phyloP scores from a whole-genome alignment of 257 asterid species.

The Solanum sparsipilum region DNA sequence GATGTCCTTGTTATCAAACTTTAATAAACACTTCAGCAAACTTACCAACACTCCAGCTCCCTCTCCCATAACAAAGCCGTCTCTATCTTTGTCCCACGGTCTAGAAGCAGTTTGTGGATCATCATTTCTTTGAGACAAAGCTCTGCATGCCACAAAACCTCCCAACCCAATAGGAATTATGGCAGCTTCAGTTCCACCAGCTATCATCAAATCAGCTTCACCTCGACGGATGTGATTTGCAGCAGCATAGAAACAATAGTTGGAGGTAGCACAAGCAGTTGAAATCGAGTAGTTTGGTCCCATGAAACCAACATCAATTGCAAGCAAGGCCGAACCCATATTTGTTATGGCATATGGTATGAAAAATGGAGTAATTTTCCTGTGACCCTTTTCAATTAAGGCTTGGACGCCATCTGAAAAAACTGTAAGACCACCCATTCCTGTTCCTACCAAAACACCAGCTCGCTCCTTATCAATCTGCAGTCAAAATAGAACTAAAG shows the following conservation, averaged over 20 bases:
- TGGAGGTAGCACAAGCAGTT: constrained; percentile 97
- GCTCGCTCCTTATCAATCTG: constrained; percentile 85
- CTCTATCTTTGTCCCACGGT: constrained; percentile 86
- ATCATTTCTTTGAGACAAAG: constrained; percentile 89
- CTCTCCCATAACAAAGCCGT: constrained; percentile 94
- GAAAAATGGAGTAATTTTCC: constrained; percentile 86
- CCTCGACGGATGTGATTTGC: constrained; percentile 96
- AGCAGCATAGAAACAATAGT: constrained; percentile 86
- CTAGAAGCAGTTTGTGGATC: constrained; percentile 86
- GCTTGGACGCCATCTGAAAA: constrained; percentile 86
- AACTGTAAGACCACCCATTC: constrained; percentile 90
- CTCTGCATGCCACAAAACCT: constrained; percentile 94
- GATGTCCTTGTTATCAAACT: background rate
- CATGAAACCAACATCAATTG: constrained; percentile 86
- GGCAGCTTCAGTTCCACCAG: constrained; percentile 96
- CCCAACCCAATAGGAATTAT: constrained; percentile 89
- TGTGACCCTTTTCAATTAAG: constrained; percentile 65
- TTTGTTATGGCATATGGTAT: constrained; percentile 88
- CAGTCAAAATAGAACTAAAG: background rate
- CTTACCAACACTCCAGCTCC: constrained; percentile 89
- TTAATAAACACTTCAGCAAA: background rate
- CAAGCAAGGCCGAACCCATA: constrained; percentile 94
- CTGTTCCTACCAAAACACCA: constrained; percentile 86
- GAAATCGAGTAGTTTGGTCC: constrained; percentile 93
- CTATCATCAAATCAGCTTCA: constrained; percentile 90